Base-by-base conservation (phyloP, 2,329 filamentous ascomycete species). In the Ceratocystis harringtonii region DNA sequence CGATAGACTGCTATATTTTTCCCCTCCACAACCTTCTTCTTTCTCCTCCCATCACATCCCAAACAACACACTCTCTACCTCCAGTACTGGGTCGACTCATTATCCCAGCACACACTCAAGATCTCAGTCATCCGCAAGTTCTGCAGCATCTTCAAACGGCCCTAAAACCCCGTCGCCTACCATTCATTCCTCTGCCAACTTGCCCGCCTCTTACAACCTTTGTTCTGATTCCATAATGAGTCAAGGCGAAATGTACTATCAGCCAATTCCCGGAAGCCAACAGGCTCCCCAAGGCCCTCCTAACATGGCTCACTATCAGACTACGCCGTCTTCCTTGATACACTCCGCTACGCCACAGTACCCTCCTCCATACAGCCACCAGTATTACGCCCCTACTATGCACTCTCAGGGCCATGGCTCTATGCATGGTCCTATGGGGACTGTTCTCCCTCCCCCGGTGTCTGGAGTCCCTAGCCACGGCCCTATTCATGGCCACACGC, bases 241-340 rank as follows among this genome's bases (percentile, higher is more conserved):
- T 78, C 87, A 88, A 76, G 82, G 85, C 70, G 92, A 95, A 71
- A 89, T 95, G 86, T 94, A 95, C 75, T 91, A 94, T 72, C 79
- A 83, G 71, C 89, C 94, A 76, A 86, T 95, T 79, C 88, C 89
- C 71, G 83, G 86, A 70, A 87, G 86, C 68, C 89, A 89, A 74
- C 81, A 85, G 68, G 88, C 88, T 71, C 86, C 89, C 8, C 88
- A 91, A 74, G 80, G 85, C 67, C 81, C 80, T 63, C 45, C 66
- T 17, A 61, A 50, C 32, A 81, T 95, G 75, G 79, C 83, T 57
- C 89, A 92, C 70, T 95, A 96, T 75, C 78, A 84, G n/a, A 85
- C 87, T 66, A 88, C 89, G 67, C 89, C 92, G 70, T 86, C 89
- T 10, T 83, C 88, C 7, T 79, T 90, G 68, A 77, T 92, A 71